phyloP scores from a whole-genome alignment of 176 grass and related monocot species.

The Tillandsia leiboldiana region DNA sequence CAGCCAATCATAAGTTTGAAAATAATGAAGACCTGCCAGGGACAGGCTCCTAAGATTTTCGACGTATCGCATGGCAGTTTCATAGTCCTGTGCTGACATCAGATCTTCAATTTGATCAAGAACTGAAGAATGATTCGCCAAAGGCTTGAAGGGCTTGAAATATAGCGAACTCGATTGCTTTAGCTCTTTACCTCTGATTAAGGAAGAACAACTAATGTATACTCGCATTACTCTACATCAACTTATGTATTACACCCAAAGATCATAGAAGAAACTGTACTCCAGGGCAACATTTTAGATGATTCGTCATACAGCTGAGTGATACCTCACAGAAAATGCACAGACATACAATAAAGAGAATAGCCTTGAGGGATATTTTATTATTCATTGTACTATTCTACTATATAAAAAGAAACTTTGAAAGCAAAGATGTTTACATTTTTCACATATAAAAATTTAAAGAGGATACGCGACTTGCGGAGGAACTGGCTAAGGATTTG shows the following conservation, averaged over 20 bases:
- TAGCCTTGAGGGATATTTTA: too few species aligned
- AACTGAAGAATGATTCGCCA: conserved; percentile 51
- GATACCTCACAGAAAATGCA: too few species aligned
- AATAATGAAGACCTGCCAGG: conserved; percentile 92
- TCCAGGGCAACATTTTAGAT: too few species aligned
- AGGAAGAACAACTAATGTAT: conserved; percentile 23
- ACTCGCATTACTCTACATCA: not conserved
- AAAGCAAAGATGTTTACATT: not conserved
- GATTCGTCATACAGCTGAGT: too few species aligned
- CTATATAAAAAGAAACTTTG: not conserved
- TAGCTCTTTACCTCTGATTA: conserved; percentile 48
- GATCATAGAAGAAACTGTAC: too few species aligned
- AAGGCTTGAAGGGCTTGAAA: conserved; percentile 82
- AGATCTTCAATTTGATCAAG: conserved; percentile 73
- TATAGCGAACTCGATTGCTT: conserved; percentile 73
- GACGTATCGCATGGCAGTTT: conserved; percentile 53
- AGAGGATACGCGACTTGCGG: conserved; percentile 70
- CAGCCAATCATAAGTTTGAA: conserved; percentile 98
- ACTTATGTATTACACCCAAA: not conserved
- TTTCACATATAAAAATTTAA: too few species aligned
- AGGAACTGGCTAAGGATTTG: conserved; percentile 99
- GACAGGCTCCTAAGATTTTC: conserved; percentile 70
- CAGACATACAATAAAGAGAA: too few species aligned
- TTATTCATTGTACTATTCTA: too few species aligned
- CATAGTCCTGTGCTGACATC: conserved; percentile 57